Evolutionary conservation across 2,329 filamentous ascomycete species (phyloP).

Genomic region (Penicillium occitanis): DNA sequence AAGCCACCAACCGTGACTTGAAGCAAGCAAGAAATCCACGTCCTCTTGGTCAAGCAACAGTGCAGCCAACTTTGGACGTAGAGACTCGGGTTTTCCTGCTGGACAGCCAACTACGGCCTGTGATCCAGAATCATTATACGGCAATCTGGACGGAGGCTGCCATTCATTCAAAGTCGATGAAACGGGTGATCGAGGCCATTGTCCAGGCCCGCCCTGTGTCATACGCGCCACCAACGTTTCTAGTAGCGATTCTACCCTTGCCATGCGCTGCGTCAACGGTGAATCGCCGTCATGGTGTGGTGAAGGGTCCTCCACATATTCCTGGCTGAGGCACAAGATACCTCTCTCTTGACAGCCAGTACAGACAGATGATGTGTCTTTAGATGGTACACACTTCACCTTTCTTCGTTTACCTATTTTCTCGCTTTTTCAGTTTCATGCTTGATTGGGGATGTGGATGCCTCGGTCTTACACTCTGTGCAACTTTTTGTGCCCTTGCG

Average conservation of each 20-base stretch:
- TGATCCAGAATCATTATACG: not conserved
- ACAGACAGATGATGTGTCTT: not conserved
- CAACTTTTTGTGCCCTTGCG: slow-evolving; percentile 1
- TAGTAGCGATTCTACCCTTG: not conserved
- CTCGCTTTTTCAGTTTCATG: not conserved
- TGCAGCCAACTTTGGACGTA: not conserved
- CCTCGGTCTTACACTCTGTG: not conserved
- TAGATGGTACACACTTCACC: not conserved
- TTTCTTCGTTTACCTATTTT: not conserved
- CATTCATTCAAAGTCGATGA: not conserved
- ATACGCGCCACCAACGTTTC: not conserved
- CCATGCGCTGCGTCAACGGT: not conserved
- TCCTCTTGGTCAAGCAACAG: not conserved
- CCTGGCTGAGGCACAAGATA: slow-evolving; percentile 1
- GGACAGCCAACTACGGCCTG: not conserved
- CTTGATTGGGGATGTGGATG: not conserved
- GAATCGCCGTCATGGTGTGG: not conserved
- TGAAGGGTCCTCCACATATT: not conserved
- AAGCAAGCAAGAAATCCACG: not conserved
- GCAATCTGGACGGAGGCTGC: not conserved
- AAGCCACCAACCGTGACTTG: not conserved
- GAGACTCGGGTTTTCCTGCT: not conserved
- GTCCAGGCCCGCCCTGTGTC: not conserved
- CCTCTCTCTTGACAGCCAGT: not conserved
- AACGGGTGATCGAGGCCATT: not conserved